Conservation (phyloP, 306 rosid genomes). For the Trifolium subterraneum region DNA sequence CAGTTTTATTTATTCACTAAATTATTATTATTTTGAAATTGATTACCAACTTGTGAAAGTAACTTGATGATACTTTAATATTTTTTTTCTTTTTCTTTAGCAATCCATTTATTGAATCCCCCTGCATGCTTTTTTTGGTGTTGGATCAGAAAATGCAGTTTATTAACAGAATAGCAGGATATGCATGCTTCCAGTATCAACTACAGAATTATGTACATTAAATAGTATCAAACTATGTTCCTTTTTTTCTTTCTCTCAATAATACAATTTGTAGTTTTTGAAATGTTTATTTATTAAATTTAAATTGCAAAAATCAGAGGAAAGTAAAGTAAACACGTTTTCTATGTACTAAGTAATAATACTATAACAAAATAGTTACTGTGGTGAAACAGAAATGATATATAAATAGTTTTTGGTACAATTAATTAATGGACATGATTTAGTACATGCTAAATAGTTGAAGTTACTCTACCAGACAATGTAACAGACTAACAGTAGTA, state of each 20-base stretch:
- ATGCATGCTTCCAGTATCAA: not conserved
- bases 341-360: not conserved
- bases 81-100: no score
- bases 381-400: constrained; percentile 42
- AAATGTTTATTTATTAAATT: not conserved
- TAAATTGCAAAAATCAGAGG: not conserved
- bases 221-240: not conserved
- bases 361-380: constrained; percentile 31
- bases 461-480: constrained; percentile 18
- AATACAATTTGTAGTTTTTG: not conserved
- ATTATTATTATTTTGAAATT: not conserved
- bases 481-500: constrained; percentile 25
- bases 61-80: no score
- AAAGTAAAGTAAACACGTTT: constrained; percentile 3
- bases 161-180: not conserved
- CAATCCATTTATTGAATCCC: not conserved
- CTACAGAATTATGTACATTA: no score
- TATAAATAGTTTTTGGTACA: constrained; percentile 21
- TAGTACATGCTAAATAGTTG: constrained; percentile 31
- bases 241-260: no score
- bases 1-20: not conserved
- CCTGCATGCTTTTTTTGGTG: not conserved
- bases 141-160: constrained; percentile 8
- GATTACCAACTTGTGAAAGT: not conserved
- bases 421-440: not conserved